Conservation (phyloP, 345 rosid species). For the Chamaenerion angustifolium region DNA sequence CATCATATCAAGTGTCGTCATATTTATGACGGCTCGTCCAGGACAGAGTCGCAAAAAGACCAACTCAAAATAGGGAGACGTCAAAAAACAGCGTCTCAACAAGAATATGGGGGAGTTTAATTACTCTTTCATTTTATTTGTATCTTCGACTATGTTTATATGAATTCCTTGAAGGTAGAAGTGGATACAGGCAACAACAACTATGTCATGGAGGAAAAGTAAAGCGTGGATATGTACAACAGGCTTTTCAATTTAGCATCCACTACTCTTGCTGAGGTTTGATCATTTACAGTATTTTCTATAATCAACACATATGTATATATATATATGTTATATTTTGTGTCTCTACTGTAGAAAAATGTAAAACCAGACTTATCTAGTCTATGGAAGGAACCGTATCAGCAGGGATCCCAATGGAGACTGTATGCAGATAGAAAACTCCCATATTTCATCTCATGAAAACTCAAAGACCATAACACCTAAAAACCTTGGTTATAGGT, state of each 20-base stretch:
- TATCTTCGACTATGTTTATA: background rate
- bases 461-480: too few relatives aligned
- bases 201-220: constrained; percentile 16
- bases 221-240: constrained; percentile 51
- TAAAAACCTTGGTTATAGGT: too few relatives aligned
- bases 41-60: too few relatives aligned
- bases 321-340: background rate
- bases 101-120: too few relatives aligned
- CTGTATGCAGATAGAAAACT: constrained; percentile 53
- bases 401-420: constrained; percentile 51
- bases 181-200: background rate
- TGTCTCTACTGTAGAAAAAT: constrained; percentile 32
- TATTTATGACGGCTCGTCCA: too few relatives aligned
- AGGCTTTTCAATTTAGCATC: constrained; percentile 62
- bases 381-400: constrained; percentile 43
- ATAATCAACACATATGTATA: background rate
- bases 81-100: too few relatives aligned
- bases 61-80: too few relatives aligned
- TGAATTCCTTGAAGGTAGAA: constrained; percentile 18
- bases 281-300: constrained; percentile 9
- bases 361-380: constrained; percentile 27
- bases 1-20: too few relatives aligned
- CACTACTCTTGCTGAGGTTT: constrained; percentile 52
- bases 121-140: background rate
- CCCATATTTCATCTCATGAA: too few relatives aligned